Evolutionary conservation across 2,329 filamentous ascomycete species (phyloP).

Genomic region (Microdochium nivale): DNA sequence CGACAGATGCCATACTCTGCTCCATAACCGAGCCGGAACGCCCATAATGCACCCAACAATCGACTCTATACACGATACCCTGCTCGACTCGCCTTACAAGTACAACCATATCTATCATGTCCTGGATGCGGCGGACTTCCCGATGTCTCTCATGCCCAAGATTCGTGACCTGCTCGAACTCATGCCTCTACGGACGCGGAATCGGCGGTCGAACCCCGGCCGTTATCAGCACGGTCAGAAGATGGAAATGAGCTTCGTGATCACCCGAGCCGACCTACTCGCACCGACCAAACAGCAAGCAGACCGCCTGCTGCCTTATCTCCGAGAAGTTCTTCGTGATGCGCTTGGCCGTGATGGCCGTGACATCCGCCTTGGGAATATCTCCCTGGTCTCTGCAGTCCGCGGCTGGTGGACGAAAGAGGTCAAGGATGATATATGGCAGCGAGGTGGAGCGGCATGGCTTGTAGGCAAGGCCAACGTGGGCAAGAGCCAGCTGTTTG

Average conservation of each 20-base stretch:
- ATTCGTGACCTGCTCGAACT: slow-evolving; percentile 63
- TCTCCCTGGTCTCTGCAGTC: slow-evolving; percentile 78
- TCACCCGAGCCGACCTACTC: slow-evolving; percentile 80
- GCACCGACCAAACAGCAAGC: slow-evolving; percentile 78
- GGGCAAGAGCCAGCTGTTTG: slow-evolving; percentile 88
- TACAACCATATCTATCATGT: slow-evolving; percentile 95
- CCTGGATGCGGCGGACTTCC: slow-evolving; percentile 91
- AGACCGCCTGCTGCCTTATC: slow-evolving; percentile 76
- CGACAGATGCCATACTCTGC: slow-evolving; percentile 76
- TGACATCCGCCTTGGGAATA: slow-evolving; percentile 76
- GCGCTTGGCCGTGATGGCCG: slow-evolving; percentile 60
- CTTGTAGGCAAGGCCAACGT: slow-evolving; percentile 98
- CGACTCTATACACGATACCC: slow-evolving; percentile 71
- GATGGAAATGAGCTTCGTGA: slow-evolving; percentile 80
- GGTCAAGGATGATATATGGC: slow-evolving; percentile 78
- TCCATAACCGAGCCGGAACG: slow-evolving; percentile 64
- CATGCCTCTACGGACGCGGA: slow-evolving; percentile 67
- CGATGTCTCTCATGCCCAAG: slow-evolving; percentile 79
- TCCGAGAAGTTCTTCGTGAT: slow-evolving; percentile 68
- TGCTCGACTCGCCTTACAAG: slow-evolving; percentile 80
- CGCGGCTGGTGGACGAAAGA: slow-evolving; percentile 85
- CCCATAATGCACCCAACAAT: slow-evolving; percentile 76
- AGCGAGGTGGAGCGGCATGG: slow-evolving; percentile 81
- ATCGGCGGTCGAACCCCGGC: slow-evolving; percentile 62
- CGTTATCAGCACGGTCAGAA: slow-evolving; percentile 60